Evolutionary conservation across 495 filamentous ascomycete genomes (phyloP), one percentile per base, ranked within the genome.

Genomic region (Hamigera avellanea): DNA sequence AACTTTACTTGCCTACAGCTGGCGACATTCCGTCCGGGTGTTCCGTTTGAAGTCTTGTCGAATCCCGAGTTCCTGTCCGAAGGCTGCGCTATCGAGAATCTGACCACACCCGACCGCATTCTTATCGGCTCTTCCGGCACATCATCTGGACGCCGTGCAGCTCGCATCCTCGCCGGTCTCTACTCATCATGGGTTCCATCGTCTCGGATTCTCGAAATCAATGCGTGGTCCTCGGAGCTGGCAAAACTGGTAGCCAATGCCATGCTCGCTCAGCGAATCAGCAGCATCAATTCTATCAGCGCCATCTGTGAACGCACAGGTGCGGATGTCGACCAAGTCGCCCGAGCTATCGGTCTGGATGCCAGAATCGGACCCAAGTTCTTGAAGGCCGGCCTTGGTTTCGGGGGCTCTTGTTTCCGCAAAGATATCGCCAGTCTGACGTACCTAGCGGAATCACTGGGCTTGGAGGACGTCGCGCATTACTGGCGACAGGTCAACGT

Each of bases 11-110:
- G 5, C 21, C 21, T 30, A 12, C 36, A 69, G 64, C 50, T 73
- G 16, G 62, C 64, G 1, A 67, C 61, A 21, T 43, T 70, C 37
- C 71, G 70, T 2, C 80, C 81, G 0, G 70, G 69, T 2, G 60
- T 76, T 12, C 61, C 54, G 3, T 86, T 89, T 42, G 80, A 89
- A 41, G 70, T 93, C 17, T 69, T 93, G 3, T 86, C 82, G 8
- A 93, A 88, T 50, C 85, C 85, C 2, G 84, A 93, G 46, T 89
- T 88, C 42, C 63, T 89, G 0, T 78, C 85, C 8, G 83, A 85
- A 41, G 85, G 85, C 12, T 83, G 79, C 0, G 85, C 85, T 1
- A 67, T 89, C 39, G 49, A 69, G 7, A 76, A 89, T 48, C 59
- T 89, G 14, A 68, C 81, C 36, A 46, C 61, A n/a, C 85, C 85